Base-by-base conservation (phyloP, 2,329 filamentous ascomycete genomes). In the Ceratocystis cubensis region DNA sequence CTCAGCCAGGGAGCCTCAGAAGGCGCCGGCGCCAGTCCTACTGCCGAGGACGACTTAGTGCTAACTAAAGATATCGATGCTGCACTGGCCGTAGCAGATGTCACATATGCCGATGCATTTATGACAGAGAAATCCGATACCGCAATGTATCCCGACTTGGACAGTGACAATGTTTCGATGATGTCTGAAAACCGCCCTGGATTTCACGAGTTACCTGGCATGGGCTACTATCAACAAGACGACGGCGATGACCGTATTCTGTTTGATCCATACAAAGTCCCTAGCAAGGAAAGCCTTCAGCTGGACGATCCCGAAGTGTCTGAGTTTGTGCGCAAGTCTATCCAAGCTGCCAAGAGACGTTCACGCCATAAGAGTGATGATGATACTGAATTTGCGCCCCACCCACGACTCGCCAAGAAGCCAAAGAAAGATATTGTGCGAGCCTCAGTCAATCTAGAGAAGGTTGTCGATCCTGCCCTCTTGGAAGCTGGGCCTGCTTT, bases 171-270 rank as follows among this genome's bases (percentile, higher is more conserved):
- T 50, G 76, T 75, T n/a, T 79, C 62, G 4, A 64, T 67, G n/a
- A 28, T 61, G 20, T 45, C 56, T 15, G 53, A 53, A 17, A 41
- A 63, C 10, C 61, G 45, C 2, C 13, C 80, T 63, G 76, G 80
- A 41, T 81, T 79, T 73, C 75, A 84, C 69, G 64, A 66, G n/a
- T 44, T 68, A 28, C 53, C 67, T 8, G 83, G 83, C 17, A 81
- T 83, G 76, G 82, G 82, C 8, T 85, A 84, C 72, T 85, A 84
- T 71, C 79, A 84, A 66, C 82, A 83, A 70, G 81, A 83, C 68
- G 80, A 83, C 69, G 78, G 78, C 25, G 78, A 80, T 1, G 81
- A 84, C 72, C 82, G 77, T 71, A 85, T 85, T 72, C 72, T 85
- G 2, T 85, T 85, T 67, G 81, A 85, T 69, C 79, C 80, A 7